A percentile compares a stretch with the other conserved stretches of the same genome.
phyloP scores from a whole-genome alignment of 495 filamentous ascomycete species.

The Neurospora sp. region DNA sequence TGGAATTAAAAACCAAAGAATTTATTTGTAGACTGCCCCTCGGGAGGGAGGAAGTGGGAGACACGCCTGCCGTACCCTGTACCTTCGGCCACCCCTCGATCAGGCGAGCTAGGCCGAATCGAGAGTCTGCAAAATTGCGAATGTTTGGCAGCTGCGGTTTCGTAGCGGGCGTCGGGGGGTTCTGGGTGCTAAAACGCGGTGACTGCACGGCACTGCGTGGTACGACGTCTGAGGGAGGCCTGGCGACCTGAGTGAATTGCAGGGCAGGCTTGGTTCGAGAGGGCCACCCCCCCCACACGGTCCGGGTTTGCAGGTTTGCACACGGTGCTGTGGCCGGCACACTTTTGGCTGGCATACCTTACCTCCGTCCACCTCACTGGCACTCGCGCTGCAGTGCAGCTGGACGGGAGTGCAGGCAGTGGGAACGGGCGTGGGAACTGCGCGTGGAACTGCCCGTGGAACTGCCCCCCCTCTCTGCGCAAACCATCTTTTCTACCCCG shows the following conservation, averaged over 20 bases:
- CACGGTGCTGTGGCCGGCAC: slow-evolving; percentile 2
- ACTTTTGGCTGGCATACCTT: not conserved
- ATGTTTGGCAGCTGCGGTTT: slow-evolving; percentile 4
- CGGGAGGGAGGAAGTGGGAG: slow-evolving; percentile 1
- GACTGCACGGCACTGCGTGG: slow-evolving; percentile 4
- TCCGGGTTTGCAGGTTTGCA: not conserved
- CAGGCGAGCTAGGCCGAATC: slow-evolving; percentile 8
- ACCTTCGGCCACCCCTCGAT: not conserved
- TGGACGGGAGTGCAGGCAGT: not conserved
- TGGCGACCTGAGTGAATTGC: not conserved
- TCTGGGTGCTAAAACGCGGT: slow-evolving; percentile 6
- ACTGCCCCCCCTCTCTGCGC: slow-evolving; percentile 12
- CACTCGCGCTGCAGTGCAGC: slow-evolving; percentile 1
- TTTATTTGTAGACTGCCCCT: slow-evolving; percentile 2
- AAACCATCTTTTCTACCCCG: slow-evolving; percentile 24
- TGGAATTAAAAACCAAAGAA: not conserved
- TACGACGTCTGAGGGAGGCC: not conserved
- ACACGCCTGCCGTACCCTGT: slow-evolving; percentile 5
- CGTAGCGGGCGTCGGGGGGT: not conserved
- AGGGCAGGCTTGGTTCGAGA: not conserved
- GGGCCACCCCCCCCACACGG: slow-evolving; percentile 13
- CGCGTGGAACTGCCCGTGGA: slow-evolving; percentile 7
- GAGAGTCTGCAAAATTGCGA: slow-evolving; percentile 18
- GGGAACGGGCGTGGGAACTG: not conserved
- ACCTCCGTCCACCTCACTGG: not conserved